phyloP scores from a whole-genome alignment of 768 basidiomycete genomes.

The Fomitopsis pulvina region DNA sequence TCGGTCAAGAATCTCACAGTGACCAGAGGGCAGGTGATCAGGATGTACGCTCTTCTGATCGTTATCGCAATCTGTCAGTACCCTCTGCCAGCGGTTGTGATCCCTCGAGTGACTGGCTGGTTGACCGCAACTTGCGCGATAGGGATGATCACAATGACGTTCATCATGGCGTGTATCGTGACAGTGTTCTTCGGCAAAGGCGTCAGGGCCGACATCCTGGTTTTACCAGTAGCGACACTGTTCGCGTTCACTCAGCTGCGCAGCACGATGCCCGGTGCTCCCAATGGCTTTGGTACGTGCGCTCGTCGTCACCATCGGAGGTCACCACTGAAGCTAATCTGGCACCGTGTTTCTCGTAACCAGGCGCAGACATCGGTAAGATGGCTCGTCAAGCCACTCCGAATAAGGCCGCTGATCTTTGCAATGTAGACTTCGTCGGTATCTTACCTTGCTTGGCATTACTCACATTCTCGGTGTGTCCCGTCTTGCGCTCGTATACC shows the following conservation, averaged over 20 bases:
- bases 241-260: conserved; percentile 23
- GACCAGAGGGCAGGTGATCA: conserved; percentile 9
- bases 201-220: conserved; percentile 15
- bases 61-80: conserved; percentile 11
- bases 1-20: conserved; percentile 11
- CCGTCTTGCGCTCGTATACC: too few species aligned
- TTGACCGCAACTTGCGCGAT: neutral
- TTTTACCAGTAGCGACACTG: conserved; percentile 19
- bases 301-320: neutral
- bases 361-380: conserved; percentile 9
- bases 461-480: conserved; percentile 10
- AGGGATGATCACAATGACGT: conserved; percentile 13
- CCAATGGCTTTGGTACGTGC: conserved; percentile 19
- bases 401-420: neutral
- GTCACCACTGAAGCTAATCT: neutral
- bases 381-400: neutral
- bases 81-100: neutral
- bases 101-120: too few species aligned
- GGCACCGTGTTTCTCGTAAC: too few species aligned
- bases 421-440: conserved; percentile 8
- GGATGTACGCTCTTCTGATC: conserved; percentile 10
- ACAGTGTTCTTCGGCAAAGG: conserved; percentile 16
- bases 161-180: conserved; percentile 10
- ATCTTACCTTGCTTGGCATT: conserved; percentile 12
- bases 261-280: conserved; percentile 19